Conservation (phyloP, 164 flowering plant genomes). For the Hamamelis virginiana region DNA sequence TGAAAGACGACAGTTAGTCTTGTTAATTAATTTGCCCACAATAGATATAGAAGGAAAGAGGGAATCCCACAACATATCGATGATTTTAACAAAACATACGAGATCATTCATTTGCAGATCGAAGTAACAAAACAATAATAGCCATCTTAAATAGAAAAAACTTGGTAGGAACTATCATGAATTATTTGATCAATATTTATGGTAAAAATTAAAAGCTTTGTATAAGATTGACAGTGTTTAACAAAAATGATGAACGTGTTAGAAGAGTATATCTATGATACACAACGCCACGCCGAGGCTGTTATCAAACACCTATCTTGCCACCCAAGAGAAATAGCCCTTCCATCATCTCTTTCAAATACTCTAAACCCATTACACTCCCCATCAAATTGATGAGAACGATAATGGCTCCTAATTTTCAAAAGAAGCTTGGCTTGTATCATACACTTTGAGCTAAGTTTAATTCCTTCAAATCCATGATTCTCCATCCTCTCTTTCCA, state of each 20-base stretch:
- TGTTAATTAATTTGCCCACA: too few relatives aligned
- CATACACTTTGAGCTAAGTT: slow-evolving; percentile 50
- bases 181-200: too few relatives aligned
- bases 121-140: too few relatives aligned
- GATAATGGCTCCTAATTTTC: slow-evolving; percentile 56
- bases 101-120: too few relatives aligned
- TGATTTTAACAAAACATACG: too few relatives aligned
- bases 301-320: slow-evolving; percentile 63
- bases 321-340: slow-evolving; percentile 68
- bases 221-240: too few relatives aligned
- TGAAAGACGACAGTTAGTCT: too few relatives aligned
- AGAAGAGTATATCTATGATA: slow-evolving; percentile 6
- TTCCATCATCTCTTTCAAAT: slow-evolving; percentile 61
- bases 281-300: slow-evolving; percentile 65
- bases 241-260: slow-evolving; percentile 17
- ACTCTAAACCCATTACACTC: slow-evolving; percentile 54
- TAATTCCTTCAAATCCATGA: slow-evolving; percentile 49
- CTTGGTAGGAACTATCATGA: too few relatives aligned
- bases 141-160: too few relatives aligned
- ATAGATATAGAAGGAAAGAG: too few relatives aligned
- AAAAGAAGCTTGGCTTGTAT: slow-evolving; percentile 72
- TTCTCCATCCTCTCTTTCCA: slow-evolving; percentile 69
- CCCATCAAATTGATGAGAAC: slow-evolving; percentile 35
- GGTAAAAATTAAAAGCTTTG: neutral
- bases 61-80: too few relatives aligned